phyloP scores from a whole-genome alignment of 495 filamentous ascomycete genomes.

The Penicillium mononematosum region DNA sequence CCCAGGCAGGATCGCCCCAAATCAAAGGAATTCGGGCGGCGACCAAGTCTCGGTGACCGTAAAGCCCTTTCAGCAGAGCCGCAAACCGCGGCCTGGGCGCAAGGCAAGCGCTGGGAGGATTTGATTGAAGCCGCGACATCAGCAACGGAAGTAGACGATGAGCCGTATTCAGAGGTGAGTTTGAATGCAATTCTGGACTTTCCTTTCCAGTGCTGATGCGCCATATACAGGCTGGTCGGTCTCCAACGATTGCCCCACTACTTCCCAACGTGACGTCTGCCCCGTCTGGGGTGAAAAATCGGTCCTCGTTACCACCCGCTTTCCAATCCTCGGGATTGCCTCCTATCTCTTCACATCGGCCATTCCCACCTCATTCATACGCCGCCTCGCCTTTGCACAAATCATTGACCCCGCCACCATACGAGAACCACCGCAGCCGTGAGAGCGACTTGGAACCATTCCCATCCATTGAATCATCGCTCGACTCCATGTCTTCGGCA shows the following conservation, averaged over 20 bases:
- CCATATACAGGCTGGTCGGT: conserved; percentile 56
- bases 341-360: conserved; percentile 46
- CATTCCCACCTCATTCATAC: conserved; percentile 66
- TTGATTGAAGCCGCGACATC: conserved; percentile 88
- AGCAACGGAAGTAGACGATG: conserved; percentile 83
- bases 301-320: conserved; percentile 75
- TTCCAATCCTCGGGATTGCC: conserved; percentile 41
- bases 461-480: conserved; percentile 75
- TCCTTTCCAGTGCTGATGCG: not conserved
- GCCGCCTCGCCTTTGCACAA: conserved; percentile 84
- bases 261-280: conserved; percentile 45
- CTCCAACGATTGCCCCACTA: conserved; percentile 54
- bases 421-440: conserved; percentile 54
- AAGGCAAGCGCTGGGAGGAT: conserved; percentile 91
- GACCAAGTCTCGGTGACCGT: conserved; percentile 69
- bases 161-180: conserved; percentile 63
- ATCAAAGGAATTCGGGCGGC: conserved; percentile 65
- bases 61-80: conserved; percentile 87
- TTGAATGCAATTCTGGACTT: not conserved
- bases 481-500: conserved; percentile 53
- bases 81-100: conserved; percentile 61
- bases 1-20: conserved; percentile 73
- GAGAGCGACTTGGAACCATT: conserved; percentile 70
- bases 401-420: conserved; percentile 77
- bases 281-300: conserved; percentile 49